Evolutionary conservation across 2,329 filamentous ascomycete species (phyloP).

Genomic region (Sclerotinia trifoliorum): DNA sequence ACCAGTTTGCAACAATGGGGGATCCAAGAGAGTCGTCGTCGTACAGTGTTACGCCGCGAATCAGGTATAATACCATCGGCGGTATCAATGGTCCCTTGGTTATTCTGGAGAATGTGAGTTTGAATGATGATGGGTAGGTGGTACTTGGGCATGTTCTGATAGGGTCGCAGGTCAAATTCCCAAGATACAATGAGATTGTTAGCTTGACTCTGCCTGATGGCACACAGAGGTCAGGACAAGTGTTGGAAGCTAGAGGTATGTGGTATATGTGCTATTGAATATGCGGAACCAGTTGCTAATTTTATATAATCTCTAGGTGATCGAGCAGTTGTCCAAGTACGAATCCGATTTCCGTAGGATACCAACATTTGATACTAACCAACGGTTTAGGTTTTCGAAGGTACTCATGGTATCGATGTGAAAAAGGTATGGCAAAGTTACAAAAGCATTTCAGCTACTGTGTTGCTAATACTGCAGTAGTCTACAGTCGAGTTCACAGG

Average conservation of each 20-base stretch:
- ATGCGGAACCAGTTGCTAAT: conserved; percentile 27
- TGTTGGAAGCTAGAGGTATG: conserved; percentile 92
- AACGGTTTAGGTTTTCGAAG: conserved; percentile 80
- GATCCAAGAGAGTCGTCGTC: conserved; percentile 42
- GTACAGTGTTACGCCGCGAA: conserved; percentile 59
- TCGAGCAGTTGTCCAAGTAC: conserved; percentile 91
- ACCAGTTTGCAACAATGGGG: conserved; percentile 35
- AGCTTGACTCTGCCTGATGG: conserved; percentile 94
- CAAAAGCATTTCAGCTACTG: background rate
- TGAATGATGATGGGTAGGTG: background rate
- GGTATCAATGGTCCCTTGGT: conserved; percentile 98
- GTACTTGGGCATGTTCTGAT: conserved; percentile 28
- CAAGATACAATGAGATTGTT: conserved; percentile 96
- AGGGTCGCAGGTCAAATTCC: conserved; percentile 83
- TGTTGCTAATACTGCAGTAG: conserved; percentile 47
- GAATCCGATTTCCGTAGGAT: conserved; percentile 24
- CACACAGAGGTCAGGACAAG: conserved; percentile 88
- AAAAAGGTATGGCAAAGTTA: conserved; percentile 69
- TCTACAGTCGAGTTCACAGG: conserved; percentile 97
- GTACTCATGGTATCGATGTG: conserved; percentile 94
- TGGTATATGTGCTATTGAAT: conserved; percentile 20
- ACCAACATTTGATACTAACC: conserved; percentile 32
- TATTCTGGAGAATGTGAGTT: conserved; percentile 87
- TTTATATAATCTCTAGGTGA: conserved; percentile 58
- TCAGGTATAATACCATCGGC: conserved; percentile 97